Percentiles rank a stretch among this genome's conserved stretches.
Evolutionary conservation across 148 eudicot species (phyloP).

Genomic region (Camellia granthamiana): DNA sequence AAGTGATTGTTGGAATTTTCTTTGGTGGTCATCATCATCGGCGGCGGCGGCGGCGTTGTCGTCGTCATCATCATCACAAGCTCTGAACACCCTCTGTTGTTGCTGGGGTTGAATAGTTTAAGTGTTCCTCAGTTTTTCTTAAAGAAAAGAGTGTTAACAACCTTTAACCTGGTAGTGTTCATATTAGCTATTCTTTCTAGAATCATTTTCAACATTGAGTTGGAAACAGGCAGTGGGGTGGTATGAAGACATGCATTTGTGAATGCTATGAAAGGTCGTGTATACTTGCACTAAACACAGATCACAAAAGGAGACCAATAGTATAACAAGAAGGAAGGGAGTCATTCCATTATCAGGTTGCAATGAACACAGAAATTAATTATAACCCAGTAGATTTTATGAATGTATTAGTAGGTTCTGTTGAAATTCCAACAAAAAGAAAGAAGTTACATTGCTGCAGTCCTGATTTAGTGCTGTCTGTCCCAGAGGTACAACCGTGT

Average conservation of each 20-base stretch:
- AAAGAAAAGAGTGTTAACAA: background rate
- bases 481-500: no score
- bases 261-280: background rate
- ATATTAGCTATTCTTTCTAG: no score
- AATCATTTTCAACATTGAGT: slow-evolving; percentile 3
- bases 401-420: background rate
- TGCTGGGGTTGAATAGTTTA: background rate
- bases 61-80: no score
- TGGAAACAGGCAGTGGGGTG: background rate
- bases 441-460: background rate
- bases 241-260: background rate
- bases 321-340: background rate
- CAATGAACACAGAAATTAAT: background rate
- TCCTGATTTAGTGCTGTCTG: background rate
- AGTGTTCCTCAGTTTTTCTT: background rate
- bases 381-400: background rate
- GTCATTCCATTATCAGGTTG: background rate
- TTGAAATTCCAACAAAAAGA: background rate
- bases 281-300: background rate
- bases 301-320: background rate
- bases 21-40: background rate
- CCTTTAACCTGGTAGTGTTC: background rate
- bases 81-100: background rate
- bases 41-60: no score
- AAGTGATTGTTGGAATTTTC: slow-evolving; percentile 4